Conservation (phyloP, 371 early-diverging fungal species). For the Syncephalis plumigaleata region DNA sequence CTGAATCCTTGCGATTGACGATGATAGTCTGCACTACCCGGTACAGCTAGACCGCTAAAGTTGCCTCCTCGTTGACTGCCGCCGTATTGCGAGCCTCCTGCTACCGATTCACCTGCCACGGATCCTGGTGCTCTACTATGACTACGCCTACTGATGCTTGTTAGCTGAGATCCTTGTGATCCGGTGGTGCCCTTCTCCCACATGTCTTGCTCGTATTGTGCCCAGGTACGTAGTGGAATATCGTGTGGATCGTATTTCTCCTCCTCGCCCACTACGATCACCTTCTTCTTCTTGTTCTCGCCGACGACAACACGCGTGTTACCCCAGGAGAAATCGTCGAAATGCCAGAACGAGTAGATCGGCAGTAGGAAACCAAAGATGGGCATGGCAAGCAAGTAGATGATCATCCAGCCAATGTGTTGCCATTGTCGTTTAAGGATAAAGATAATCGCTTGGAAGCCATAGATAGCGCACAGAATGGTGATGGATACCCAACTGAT, state of each 20-base stretch:
- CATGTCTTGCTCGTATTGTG: conserved; percentile 33
- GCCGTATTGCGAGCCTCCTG: background rate
- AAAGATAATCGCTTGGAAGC: conserved; percentile 69
- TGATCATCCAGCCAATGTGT: conserved; percentile 91
- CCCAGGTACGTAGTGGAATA: conserved; percentile 41
- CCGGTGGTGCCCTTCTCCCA: conserved; percentile 15
- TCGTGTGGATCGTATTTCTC: conserved; percentile 43
- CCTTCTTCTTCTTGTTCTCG: conserved; percentile 50
- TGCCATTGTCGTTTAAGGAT: conserved; percentile 72
- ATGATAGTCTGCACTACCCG: background rate
- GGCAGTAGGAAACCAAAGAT: conserved; percentile 69
- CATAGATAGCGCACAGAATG: conserved; percentile 59
- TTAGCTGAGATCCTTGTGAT: background rate
- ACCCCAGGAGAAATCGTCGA: conserved; percentile 97
- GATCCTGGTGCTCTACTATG: too few relatives aligned
- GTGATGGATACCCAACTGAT: conserved; percentile 41
- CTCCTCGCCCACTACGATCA: conserved; percentile 25
- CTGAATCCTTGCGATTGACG: background rate
- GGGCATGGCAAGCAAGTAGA: conserved; percentile 70
- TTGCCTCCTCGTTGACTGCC: background rate
- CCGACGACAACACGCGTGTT: conserved; percentile 81
- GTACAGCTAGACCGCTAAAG: background rate
- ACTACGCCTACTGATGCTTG: background rate
- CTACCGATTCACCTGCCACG: background rate
- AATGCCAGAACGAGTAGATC: conserved; percentile 87